These are phyloP conservation scores for Astrothelium subdiscretum DNA, from an alignment of 495 filamentous ascomycete genomes.

Conservation along the genomic window DNA sequence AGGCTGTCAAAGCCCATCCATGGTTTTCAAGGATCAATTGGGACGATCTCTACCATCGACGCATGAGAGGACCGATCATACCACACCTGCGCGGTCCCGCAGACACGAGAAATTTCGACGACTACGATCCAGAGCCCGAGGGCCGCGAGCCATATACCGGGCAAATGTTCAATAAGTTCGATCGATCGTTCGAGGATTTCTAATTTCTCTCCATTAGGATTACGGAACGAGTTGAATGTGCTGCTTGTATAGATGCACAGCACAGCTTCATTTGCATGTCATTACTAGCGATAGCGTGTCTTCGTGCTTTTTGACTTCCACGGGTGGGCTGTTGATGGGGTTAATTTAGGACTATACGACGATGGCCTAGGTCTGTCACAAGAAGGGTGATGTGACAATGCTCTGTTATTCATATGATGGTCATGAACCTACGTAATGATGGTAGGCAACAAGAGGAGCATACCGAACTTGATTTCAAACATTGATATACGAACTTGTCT, in stretches of 20 bases:
- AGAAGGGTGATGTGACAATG: not conserved
- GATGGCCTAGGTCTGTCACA: not conserved
- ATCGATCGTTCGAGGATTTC: not conserved
- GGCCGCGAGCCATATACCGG: constrained; percentile 48
- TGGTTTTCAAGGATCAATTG: constrained; percentile 80
- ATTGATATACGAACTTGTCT: not conserved
- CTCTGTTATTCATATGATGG: not conserved
- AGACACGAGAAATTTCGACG: constrained; percentile 83
- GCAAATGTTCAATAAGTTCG: not conserved
- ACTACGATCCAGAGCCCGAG: constrained; percentile 58
- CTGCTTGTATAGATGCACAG: not conserved
- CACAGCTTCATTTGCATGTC: not conserved
- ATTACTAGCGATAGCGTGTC: not conserved
- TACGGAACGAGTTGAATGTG: not conserved
- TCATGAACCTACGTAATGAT: not conserved
- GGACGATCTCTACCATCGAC: constrained; percentile 61
- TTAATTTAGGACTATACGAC: not conserved
- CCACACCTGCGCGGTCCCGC: constrained; percentile 69
- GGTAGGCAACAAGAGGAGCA: not conserved
- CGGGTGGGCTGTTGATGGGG: not conserved
- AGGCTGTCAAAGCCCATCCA: constrained; percentile 70
- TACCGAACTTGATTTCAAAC: not conserved
- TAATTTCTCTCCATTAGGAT: not conserved
- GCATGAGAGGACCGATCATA: constrained; percentile 70
- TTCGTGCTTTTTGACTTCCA: not conserved